Evolutionary conservation across 257 asterid species (phyloP), one percentile per base, ranked within the genome.

Genomic region (Fraxinus pennsylvanica): DNA sequence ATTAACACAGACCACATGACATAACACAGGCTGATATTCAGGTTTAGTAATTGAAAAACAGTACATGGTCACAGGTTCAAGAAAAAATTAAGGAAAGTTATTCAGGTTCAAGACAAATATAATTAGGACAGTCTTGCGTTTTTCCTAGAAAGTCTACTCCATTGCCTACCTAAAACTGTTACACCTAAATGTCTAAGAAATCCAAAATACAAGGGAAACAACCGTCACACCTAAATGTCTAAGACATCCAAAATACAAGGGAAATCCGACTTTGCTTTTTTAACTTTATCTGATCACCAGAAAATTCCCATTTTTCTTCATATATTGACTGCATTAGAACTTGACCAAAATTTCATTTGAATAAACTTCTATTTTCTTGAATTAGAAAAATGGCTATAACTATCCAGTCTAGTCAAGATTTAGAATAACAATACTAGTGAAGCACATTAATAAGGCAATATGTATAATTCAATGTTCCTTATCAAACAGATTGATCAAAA

Each of bases 121-220:
- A 14, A n/a, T 59, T 7, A 19, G 25, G 67, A 59, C 29, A n/a
- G 67, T 22, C 12, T 59, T 21, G 29, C 12, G 1, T n/a, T 41
- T 39, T 35, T 68, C 63, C 33, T 52, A 30, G 15, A 29, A 35
- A 59, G 32, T 33, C 29, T 13, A 61, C 32, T 50, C 69, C 76
- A 59, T 70, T 54, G 57, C 33, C 71, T 38, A 75, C 39, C 52
- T 25, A 59, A 12, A 21, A 22, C 29, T 21, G 30, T 59, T 19
- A 54, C 21, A 50, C 4, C 59, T 38, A 76, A 74, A 65, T 78
- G 79, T 66, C 21, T 38, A 69, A 68, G 59, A 57, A 27, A 38
- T 76, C 61, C 41, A 36, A 36, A 36, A 36, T 36, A 36, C 41
- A 36, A 36, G 41, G 41, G 41, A 36, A 36, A 41, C 2, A 32